Evolutionary conservation across 2,329 filamentous ascomycete species (phyloP), one percentile per base, ranked within the genome.

Genomic region (Verticillium albo-atrum): DNA sequence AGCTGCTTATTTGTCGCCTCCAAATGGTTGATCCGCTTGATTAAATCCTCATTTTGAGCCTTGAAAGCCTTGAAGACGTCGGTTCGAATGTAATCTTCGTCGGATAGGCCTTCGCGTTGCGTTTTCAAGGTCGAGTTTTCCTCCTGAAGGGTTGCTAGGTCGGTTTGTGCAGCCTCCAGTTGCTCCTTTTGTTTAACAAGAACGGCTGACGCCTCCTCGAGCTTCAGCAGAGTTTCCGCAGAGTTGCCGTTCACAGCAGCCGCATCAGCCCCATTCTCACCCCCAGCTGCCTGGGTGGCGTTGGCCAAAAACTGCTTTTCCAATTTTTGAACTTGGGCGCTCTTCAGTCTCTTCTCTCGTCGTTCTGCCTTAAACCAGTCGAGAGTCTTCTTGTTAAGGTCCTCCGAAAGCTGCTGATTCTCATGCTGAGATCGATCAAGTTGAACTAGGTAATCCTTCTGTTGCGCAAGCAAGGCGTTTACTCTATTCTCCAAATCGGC

Each of bases 351-450:
- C 72, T 99, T 95, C 57, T 98, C 80, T 72, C 92, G 95, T 78
- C 96, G 96, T 73, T 99, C 95, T 0, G 95, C 95, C 66, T 96
- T 91, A 79, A 98, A 91, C 70, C 96, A 98, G 64, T 95, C 86
- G 61, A 96, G 80, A 5, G 92, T 96, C 17, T 94, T 95, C 34
- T 86, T 89, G 70, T 98, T 94, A 23, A 98, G 80, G 63, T 94
- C 89, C 68, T 95, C 90, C 54, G 91, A 91, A 3, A 97, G 81
- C 66, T 91, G 87, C 58, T 96, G 89, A 68, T 95, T 96, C 68
- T 97, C 92, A 6, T 84, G 80, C 55, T 86, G 82, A 14, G 93
- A 78, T 58, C 88, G 85, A 65, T 96, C 91, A 56, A 96, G 75
- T 70, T 93, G 90, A 37, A 89, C 82, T 12, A 90, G 79, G 66